Percentiles rank a stretch among this genome's conserved stretches.
These are phyloP conservation scores for Arthrobotrys entomopaga DNA, from an alignment of 2,329 filamentous ascomycete genomes.

Conservation along the genomic window DNA sequence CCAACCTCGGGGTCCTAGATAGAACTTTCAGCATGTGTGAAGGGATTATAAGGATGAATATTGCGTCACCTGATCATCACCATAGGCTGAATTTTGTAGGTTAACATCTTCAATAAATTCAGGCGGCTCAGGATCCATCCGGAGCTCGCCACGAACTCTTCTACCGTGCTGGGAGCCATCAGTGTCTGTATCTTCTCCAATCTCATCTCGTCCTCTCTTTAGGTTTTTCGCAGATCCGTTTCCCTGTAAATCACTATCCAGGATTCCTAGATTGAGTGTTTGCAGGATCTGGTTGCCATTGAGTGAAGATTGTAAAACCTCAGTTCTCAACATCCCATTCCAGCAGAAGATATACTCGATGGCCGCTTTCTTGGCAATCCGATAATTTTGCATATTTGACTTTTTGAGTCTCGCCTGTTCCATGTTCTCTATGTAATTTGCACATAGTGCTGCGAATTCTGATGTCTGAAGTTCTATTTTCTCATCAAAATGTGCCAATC, in stretches of 20 bases:
- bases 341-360: conserved; percentile 30
- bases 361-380: conserved; percentile 20
- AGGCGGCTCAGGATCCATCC: background rate
- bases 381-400: conserved; percentile 12
- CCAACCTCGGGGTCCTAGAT: conserved; percentile 35
- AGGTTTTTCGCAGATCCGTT: background rate
- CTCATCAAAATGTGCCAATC: conserved; percentile 14
- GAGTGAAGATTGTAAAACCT: conserved; percentile 12
- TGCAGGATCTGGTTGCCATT: conserved; percentile 13
- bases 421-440: conserved; percentile 38
- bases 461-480: conserved; percentile 27
- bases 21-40: too few species aligned
- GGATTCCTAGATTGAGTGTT: background rate
- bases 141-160: conserved; percentile 25
- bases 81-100: too few species aligned
- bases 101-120: too few species aligned
- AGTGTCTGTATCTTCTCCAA: conserved; percentile 11
- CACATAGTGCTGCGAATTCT: conserved; percentile 22
- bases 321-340: conserved; percentile 31
- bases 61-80: too few species aligned
- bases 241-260: background rate
- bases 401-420: conserved; percentile 12
- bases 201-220: background rate
- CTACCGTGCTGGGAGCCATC: conserved; percentile 40
- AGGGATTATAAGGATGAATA: too few species aligned